Percentiles rank a stretch among this genome's conserved stretches.
These are phyloP conservation scores for Sesbania bispinosa DNA, from an alignment of 306 rosid genomes.

Conservation along the genomic window DNA sequence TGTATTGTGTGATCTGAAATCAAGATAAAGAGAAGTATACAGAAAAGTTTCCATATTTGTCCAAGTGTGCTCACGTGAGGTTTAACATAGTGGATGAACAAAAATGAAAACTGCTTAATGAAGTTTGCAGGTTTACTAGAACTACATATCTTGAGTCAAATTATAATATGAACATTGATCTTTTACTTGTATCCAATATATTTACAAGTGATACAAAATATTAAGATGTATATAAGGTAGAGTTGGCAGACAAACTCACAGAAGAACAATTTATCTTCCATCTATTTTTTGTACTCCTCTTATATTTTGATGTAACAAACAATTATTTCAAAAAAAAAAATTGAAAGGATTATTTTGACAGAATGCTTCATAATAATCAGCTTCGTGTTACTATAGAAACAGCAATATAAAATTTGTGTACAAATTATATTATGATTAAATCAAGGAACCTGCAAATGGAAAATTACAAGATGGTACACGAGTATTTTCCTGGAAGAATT, in stretches of 20 bases:
- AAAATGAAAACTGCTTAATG: background rate
- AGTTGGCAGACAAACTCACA: background rate
- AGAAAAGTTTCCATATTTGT: background rate
- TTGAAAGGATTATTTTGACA: background rate
- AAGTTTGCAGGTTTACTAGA: background rate
- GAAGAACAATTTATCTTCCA: background rate
- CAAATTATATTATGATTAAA: background rate
- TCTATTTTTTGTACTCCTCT: background rate
- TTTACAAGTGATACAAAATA: background rate
- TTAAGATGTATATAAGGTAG: background rate
- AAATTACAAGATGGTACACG: too few relatives aligned
- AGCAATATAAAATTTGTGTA: background rate
- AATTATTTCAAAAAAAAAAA: background rate
- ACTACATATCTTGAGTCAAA: background rate
- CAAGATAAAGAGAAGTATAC: background rate
- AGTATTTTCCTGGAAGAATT: too few relatives aligned
- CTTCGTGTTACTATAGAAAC: too few relatives aligned
- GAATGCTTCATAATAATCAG: background rate
- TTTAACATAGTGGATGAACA: background rate
- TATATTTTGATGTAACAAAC: background rate
- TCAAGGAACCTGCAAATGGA: background rate
- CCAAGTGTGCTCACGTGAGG: background rate
- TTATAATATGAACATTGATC: background rate
- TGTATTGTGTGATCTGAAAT: background rate
- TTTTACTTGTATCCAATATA: background rate